Evolutionary conservation across 495 filamentous ascomycete species (phyloP), one percentile per base, ranked within the genome.

Genomic region (Daldinia childiae): DNA sequence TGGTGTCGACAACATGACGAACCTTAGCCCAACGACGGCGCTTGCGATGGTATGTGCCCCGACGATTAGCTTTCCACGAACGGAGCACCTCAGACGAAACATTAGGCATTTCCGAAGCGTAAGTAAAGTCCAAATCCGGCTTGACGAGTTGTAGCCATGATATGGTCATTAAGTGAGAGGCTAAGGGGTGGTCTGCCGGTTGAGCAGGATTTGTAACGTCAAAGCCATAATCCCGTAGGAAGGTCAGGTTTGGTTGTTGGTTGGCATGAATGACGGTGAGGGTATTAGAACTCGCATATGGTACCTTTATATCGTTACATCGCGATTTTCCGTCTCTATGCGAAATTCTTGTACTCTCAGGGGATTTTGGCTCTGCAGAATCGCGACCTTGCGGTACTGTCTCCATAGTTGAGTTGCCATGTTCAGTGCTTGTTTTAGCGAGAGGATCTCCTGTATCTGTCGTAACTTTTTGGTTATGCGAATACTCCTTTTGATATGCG

Each of bases 111-210:
- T 90, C 87, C 9, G 84, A 82, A 8, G 83, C 74, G 74, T 94
- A 94, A 11, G 90, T 88, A 5, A 84, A 84, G 78, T 98, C 95
- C 0, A 84, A 75, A 29, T 85, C 77, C 0, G 95, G 95, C 43
- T 90, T 84, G 19, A 97, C 79, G 17, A 99, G 86, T 80, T 97
- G 94, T 1, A 99, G 86, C 93, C 94, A 98, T 45, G 92, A 93
- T 41, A 97, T 81, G 0, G 89, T 88, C 76, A 93, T 91, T 26
- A 99, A 89, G 77, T 95, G 91, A 17, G 86, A 89, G 79, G 89
- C 84, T 4, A 99, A 87, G 0, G 95, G 95, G 73, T 99, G 96
- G 4, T 79, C 62, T 6, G 77, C 43, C 4, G 80, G 74, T 58
- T 89, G 84, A 50, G 86, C 82, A 2, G 93, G 91, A 52, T 85